These are phyloP conservation scores for Fusarium sp. DNA, from an alignment of 2,329 filamentous ascomycete species.

Conservation along the genomic window DNA sequence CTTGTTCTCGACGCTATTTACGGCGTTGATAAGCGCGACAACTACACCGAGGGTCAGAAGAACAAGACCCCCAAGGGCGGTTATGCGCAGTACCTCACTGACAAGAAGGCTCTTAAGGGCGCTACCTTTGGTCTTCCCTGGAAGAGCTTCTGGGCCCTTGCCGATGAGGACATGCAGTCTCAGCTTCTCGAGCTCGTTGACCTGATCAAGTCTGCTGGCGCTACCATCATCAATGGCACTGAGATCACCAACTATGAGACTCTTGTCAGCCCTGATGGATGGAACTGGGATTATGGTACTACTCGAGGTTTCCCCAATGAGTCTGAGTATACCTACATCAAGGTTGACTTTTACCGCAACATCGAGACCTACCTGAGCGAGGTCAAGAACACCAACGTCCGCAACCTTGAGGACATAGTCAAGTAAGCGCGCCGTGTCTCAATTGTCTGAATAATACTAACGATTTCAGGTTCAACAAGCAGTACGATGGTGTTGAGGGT, in stretches of 20 bases:
- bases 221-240: conserved; percentile 75
- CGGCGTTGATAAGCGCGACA: conserved; percentile 71
- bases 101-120: conserved; percentile 65
- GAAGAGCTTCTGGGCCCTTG: conserved; percentile 76
- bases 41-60: conserved; percentile 71
- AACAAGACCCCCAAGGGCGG: conserved; percentile 65
- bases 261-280: conserved; percentile 73
- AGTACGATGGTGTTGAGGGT: conserved; percentile 75
- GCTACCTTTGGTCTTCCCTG: conserved; percentile 78
- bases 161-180: conserved; percentile 65
- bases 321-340: conserved; percentile 79
- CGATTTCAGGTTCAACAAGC: conserved; percentile 70
- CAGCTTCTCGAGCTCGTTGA: conserved; percentile 61
- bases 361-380: conserved; percentile 72
- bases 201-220: conserved; percentile 70
- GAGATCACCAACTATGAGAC: conserved; percentile 73
- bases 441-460: not conserved
- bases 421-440: conserved; percentile 52
- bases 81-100: conserved; percentile 68
- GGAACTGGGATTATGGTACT: conserved; percentile 78
- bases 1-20: conserved; percentile 76
- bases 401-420: conserved; percentile 73
- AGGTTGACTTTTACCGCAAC: conserved; percentile 75
- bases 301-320: conserved; percentile 74
- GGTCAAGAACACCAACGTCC: conserved; percentile 70